These are phyloP conservation scores for Malassezia sp. DNA, from an alignment of 1,284 basidiomycete species.

Conservation along the genomic window DNA sequence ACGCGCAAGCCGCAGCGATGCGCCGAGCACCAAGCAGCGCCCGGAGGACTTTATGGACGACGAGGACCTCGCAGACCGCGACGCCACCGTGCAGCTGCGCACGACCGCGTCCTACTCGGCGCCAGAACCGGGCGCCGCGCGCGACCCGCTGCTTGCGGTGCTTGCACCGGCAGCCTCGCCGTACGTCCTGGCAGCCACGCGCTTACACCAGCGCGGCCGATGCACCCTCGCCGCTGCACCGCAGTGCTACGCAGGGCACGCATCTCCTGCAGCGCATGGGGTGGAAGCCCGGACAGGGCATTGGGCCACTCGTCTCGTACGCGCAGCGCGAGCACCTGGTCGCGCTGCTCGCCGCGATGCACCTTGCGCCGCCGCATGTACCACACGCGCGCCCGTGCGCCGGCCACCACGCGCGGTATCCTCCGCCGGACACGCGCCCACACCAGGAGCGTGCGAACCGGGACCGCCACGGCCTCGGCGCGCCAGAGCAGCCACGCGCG, in stretches of 20 bases:
- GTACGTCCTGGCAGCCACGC: no score
- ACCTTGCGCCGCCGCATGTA: not conserved
- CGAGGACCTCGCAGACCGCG: constrained; percentile 75
- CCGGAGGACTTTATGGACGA: constrained; percentile 98
- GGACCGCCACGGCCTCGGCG: constrained; percentile 65
- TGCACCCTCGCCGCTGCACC: no score
- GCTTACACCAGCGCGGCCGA: no score
- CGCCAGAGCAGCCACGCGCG: constrained; percentile 58
- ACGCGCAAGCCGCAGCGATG: constrained; percentile 47
- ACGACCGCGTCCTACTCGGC: constrained; percentile 19
- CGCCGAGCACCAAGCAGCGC: constrained; percentile 52
- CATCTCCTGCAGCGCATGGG: constrained; percentile 83
- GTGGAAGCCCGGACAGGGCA: constrained; percentile 81
- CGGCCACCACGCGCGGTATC: constrained; percentile 71
- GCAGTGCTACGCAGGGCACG: no score
- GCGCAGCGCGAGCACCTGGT: constrained; percentile 55
- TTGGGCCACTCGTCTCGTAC: constrained; percentile 77
- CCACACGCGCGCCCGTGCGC: constrained; percentile 38
- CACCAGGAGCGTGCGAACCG: constrained; percentile 60
- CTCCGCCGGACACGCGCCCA: constrained; percentile 66
- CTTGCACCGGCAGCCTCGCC: not conserved
- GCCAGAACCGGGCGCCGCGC: constrained; percentile 45
- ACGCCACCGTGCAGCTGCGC: constrained; percentile 58
- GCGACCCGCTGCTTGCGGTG: not conserved
- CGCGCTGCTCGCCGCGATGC: constrained; percentile 7